Evolutionary conservation across 495 filamentous ascomycete species (phyloP).

Genomic region (Daldinia decipiens): DNA sequence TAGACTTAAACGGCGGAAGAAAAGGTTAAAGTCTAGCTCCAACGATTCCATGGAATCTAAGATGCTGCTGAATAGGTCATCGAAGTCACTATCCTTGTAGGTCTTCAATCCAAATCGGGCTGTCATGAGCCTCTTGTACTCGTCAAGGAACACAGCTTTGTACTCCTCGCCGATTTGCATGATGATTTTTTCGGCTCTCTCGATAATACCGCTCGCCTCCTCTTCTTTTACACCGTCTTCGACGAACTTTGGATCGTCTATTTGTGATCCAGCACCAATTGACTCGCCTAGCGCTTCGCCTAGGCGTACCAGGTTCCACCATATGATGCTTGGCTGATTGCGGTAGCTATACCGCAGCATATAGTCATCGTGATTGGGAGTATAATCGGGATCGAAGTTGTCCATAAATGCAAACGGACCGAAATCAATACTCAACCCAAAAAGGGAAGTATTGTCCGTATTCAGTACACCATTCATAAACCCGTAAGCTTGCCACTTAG

Average conservation of each 20-base stretch:
- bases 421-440: slow-evolving; percentile 89
- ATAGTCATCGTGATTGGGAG: slow-evolving; percentile 95
- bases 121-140: slow-evolving; percentile 87
- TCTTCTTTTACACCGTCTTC: slow-evolving; percentile 75
- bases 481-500: slow-evolving; percentile 94
- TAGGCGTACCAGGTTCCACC: slow-evolving; percentile 97
- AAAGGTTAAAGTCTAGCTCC: slow-evolving; percentile 90
- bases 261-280: slow-evolving; percentile 72
- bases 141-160: slow-evolving; percentile 81
- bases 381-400: slow-evolving; percentile 92
- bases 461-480: slow-evolving; percentile 97
- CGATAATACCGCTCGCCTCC: slow-evolving; percentile 71
- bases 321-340: slow-evolving; percentile 95
- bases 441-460: slow-evolving; percentile 94
- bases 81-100: slow-evolving; percentile 75
- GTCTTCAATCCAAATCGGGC: slow-evolving; percentile 77
- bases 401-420: slow-evolving; percentile 97
- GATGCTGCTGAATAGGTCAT: slow-evolving; percentile 76
- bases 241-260: slow-evolving; percentile 77
- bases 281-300: slow-evolving; percentile 92
- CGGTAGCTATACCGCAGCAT: slow-evolving; percentile 87
- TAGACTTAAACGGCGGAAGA: slow-evolving; percentile 79
- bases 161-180: slow-evolving; percentile 82
- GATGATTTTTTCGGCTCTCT: slow-evolving; percentile 85
- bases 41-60: slow-evolving; percentile 83